phyloP scores from a whole-genome alignment of 257 asterid genomes.

The Gynochthodes officinalis region DNA sequence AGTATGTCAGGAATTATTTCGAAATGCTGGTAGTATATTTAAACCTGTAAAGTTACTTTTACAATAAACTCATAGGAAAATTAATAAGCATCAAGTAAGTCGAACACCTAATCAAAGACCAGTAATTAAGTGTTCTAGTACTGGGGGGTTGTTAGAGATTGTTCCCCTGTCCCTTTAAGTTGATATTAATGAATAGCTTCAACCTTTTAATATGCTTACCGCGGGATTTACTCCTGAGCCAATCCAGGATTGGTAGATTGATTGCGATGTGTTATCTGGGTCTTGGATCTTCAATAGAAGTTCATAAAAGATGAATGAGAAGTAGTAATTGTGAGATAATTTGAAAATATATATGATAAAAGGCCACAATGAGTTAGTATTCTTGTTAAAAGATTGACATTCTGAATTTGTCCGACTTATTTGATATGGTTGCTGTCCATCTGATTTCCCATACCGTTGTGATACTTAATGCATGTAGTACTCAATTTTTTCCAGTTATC shows the following conservation, averaged over 20 bases:
- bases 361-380: neutral
- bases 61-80: neutral
- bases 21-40: neutral
- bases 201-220: conserved; percentile 34
- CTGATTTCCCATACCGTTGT: neutral
- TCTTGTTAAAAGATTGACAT: neutral
- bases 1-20: neutral
- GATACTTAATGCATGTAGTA: neutral
- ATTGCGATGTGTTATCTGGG: conserved; percentile 81
- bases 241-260: conserved; percentile 77
- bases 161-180: neutral
- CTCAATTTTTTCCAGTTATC: neutral
- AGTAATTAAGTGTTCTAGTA: too few relatives aligned
- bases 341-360: neutral
- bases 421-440: neutral
- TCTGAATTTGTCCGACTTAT: neutral
- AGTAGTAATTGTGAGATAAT: neutral
- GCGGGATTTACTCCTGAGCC: conserved; percentile 35
- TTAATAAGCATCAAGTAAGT: neutral
- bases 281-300: conserved; percentile 49
- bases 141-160: too few relatives aligned
- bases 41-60: neutral
- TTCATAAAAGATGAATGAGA: conserved; percentile 12
- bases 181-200: neutral
- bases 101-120: neutral